Evolutionary conservation across 768 basidiomycete genomes (phyloP).

Genomic region (Sistotremastrum niveocremeum): DNA sequence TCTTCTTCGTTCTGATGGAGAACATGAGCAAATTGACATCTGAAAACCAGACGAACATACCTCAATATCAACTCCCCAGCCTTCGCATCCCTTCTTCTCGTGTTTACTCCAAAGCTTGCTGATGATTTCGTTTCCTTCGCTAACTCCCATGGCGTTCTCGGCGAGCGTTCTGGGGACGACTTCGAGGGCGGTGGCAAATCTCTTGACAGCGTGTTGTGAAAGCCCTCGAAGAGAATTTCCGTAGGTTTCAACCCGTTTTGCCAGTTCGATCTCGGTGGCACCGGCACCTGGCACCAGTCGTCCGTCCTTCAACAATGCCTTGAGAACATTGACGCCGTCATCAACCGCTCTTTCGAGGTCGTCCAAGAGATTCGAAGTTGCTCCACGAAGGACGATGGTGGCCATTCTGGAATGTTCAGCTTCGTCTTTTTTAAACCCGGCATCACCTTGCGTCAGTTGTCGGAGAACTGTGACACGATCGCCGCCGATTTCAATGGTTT

Average conservation of each 20-base stretch:
- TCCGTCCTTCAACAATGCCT: conserved; percentile 79
- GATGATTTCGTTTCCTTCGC: conserved; percentile 86
- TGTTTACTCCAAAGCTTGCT: conserved; percentile 86
- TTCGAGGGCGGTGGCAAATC: conserved; percentile 81
- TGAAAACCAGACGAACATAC: conserved; percentile 23
- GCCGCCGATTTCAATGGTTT: conserved; percentile 92
- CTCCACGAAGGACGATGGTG: conserved; percentile 90
- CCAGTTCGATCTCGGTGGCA: conserved; percentile 88
- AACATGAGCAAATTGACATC: not conserved
- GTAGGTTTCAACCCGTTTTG: conserved; percentile 68
- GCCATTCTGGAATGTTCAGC: conserved; percentile 74
- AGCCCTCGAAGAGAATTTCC: conserved; percentile 84
- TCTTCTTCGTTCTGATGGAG: conserved; percentile 52
- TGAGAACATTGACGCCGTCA: conserved; percentile 94
- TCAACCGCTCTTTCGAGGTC: conserved; percentile 95
- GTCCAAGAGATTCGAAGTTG: conserved; percentile 87
- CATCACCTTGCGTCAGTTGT: conserved; percentile 58
- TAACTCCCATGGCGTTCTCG: conserved; percentile 88
- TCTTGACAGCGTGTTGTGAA: conserved; percentile 84
- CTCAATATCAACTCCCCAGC: conserved; percentile 85
- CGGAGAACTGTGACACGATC: conserved; percentile 95
- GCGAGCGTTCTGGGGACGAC: conserved; percentile 86
- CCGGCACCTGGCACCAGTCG: conserved; percentile 90
- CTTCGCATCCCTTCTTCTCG: conserved; percentile 49
- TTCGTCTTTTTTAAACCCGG: conserved; percentile 36